Base-by-base conservation (phyloP, 768 basidiomycete genomes). In the Mycena indigotica region DNA sequence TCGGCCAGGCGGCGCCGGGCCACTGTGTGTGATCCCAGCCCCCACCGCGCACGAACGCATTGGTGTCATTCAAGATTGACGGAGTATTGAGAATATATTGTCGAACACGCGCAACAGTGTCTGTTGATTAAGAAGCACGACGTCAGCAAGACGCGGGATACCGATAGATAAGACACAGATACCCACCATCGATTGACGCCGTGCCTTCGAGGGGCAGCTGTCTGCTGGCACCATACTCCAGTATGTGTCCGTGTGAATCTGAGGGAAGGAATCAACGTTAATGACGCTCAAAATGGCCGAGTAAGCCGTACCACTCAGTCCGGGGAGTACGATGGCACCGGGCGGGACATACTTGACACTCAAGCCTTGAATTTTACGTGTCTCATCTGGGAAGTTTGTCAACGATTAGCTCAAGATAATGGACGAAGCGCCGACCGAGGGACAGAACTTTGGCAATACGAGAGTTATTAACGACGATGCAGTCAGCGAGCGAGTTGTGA, bases 11-110 rank as follows among this genome's bases (percentile, higher is more conserved):
- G 4, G 76, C 69, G 15, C 75, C 78, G 3, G 79, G 62, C 90
- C 90, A 93, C 56, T 80, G 77, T 2, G 90, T 96, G 70, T 98
- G 94, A 65, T 98, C 92, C 94, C 95, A 98, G 4, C 95, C 95
- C 74, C 88, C 83, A 10, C 93, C 95, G 62, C 86, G 77, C 44
- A 97, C 82, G 90, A 92, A 96, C 3, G 67, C 72, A 2, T 80
- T 73, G 1, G 73, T 75, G 65, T 90, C 80, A 4, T 79, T 67
- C 1, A 73, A 68, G 15, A 87, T 66, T 28, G 84, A 82, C 0
- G 88, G 84, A 50, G 84, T 83, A 3, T 76, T 69, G 8, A 75
- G 68, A 56, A 93, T 80, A 61, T 88, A 86, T 1, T 70, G 62
- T 50, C 84, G 85, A 24, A 93, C 72, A 1, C 80, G 77, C 2